These are phyloP conservation scores for baker's yeast (Saccharomyces cerevisiae) DNA, from an alignment of 805 yeast genomes.

Conservation along the genomic window DNA sequence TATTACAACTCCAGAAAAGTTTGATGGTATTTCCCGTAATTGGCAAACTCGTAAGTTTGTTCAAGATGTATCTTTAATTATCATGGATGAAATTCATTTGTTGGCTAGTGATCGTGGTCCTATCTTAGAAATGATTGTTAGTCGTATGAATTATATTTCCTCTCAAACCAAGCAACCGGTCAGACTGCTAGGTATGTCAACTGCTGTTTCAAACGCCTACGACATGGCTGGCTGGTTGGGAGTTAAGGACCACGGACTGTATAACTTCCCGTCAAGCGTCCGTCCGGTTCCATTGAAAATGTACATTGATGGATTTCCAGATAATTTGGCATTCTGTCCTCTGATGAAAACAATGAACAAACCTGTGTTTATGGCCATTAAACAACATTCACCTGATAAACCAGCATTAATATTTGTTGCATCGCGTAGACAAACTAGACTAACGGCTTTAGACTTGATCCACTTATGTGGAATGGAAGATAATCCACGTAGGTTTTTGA, in stretches of 20 bases:
- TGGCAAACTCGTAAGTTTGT: constrained; percentile 78
- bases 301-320: constrained; percentile 79
- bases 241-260: constrained; percentile 84
- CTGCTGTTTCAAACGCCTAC: constrained; percentile 83
- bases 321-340: constrained; percentile 69
- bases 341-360: constrained; percentile 57
- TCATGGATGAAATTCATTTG: constrained; percentile 94
- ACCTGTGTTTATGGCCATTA: constrained; percentile 88
- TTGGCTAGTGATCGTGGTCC: constrained; percentile 97
- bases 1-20: constrained; percentile 91
- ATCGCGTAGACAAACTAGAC: constrained; percentile 85
- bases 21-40: constrained; percentile 96
- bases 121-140: constrained; percentile 89
- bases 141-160: constrained; percentile 56
- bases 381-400: constrained; percentile 84
- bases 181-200: constrained; percentile 83
- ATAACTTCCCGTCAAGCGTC: constrained; percentile 85
- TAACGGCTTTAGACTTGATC: constrained; percentile 69
- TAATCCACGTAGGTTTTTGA: constrained; percentile 56
- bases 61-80: constrained; percentile 72
- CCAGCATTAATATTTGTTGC: constrained; percentile 96
- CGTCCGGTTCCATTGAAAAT: constrained; percentile 92
- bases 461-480: constrained; percentile 59
- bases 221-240: constrained; percentile 94
- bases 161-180: constrained; percentile 79